Evolutionary conservation across 1,139 yeast species (phyloP), one percentile per base, ranked within the genome.

Genomic region (Hansenula sp.): DNA sequence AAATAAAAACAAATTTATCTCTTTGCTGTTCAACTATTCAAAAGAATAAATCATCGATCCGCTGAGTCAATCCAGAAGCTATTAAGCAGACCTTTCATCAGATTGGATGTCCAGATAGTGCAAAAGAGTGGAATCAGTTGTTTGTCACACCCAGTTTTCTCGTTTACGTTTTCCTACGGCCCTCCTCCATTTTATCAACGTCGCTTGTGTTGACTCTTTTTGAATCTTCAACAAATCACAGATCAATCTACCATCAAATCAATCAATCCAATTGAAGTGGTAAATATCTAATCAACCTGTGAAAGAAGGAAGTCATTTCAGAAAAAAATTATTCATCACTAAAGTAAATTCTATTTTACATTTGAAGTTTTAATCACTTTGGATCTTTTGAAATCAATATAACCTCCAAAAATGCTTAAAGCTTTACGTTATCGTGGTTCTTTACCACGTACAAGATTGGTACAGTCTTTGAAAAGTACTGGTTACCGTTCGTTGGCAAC

Each of bases 401-500:
- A n/a, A 6, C 25, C 25, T 6, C 25, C 25, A 21, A 21, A 21
- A 21, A 57, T 57, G 60, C 54, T 57, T 19, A 52, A 53, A 44
- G 57, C 54, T 17, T 21, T 30, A 30, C 35, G 36, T 30, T 53
- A 53, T 43, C 52, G 54, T 35, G 47, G 48, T 37, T 35, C 46
- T 17, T 41, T 53, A 30, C 54, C 59, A 32, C 59, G 60, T 41
- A 18, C 56, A 27, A 53, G 56, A 44, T 40, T 48, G 12, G 38
- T 48, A 35, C 40, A 45, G 32, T 38, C 50, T 33, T 42, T 51
- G 28, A 44, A 42, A 44, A 27, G 47, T 19, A 40, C 41, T 29
- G 41, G 48, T 30, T 24, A 42, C 11, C 55, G 58, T 42, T 47
- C 47, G 33, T 52, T 50, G 39, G 51, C 60, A 33, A 41, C 52